Base-by-base conservation (phyloP, 768 basidiomycete species). In the Leucocoprinus sp. region DNA sequence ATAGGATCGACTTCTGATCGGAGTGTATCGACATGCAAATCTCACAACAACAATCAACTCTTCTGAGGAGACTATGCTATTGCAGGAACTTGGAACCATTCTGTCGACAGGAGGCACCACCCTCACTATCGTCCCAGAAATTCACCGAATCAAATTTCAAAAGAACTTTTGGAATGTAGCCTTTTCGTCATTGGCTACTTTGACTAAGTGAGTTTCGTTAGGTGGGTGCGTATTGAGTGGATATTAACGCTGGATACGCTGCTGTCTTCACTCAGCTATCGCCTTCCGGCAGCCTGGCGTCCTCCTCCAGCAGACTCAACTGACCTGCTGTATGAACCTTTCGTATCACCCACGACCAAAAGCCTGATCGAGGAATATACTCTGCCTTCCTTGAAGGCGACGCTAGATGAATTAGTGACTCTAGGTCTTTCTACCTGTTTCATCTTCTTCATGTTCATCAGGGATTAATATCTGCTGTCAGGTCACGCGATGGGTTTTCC, bases 121-220 rank as follows among this genome's bases (percentile, higher is more conserved):
- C 0, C 57, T 72, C 15, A 66, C 53, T 0, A 64, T 78, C 43
- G 71, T 71, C 9, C 66, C 75, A 14, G 77, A 82, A 50, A 76
- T 82, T n/a, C 80, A 80, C 54, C 68, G 78, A 11, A 57, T 65
- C 51, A 82, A 81, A 55, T 84, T 74, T 49, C 51, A 61, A 2
- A 84, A 84, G 63, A 81, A 81, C 52, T 68, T 80, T 37, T 81
- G 75, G 80, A 83, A 81, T 52, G 63, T 77, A 37, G 65, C 66
- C 1, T 74, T 82, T 51, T 71, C 77, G 1, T 70, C 74, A 6
- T 62, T 72, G 43, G 55, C 77, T 0, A 74, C 78, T 0, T 65
- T 83, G 28, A 70, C 73, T 0, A 63, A 69, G 58, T 70, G 53
- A 14, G 61, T 54, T 15, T 5, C n/a, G 15, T 40, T 18, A 17